Conservation (phyloP, 768 basidiomycete genomes). For the Psilocybe cyanescens region DNA sequence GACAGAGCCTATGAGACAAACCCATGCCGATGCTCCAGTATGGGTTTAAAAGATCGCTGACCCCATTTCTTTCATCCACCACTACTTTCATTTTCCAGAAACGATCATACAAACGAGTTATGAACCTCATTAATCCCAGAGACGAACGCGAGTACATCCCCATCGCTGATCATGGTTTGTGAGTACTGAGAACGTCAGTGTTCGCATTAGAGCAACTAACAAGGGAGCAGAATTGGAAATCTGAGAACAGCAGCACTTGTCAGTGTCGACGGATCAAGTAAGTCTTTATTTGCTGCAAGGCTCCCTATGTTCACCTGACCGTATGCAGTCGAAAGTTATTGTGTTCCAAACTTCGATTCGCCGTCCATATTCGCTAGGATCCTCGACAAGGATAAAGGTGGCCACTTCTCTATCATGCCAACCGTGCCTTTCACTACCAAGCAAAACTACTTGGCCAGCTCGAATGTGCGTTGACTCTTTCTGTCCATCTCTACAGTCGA, state of each 20-base stretch:
- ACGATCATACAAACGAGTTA: constrained; percentile 34
- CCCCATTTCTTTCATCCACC: not conserved
- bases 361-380: constrained; percentile 92
- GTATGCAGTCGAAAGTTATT: constrained; percentile 84
- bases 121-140: constrained; percentile 59
- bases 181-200: constrained; percentile 28
- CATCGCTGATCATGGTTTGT: constrained; percentile 84
- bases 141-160: constrained; percentile 69
- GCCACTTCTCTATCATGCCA: constrained; percentile 90
- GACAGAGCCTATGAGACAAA: constrained; percentile 3
- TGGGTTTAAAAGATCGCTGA: constrained; percentile 10
- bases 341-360: constrained; percentile 92
- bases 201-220: constrained; percentile 1
- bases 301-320: not conserved
- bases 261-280: constrained; percentile 84
- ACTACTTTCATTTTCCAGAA: constrained; percentile 4
- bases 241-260: constrained; percentile 82
- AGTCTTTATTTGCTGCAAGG: constrained; percentile 14
- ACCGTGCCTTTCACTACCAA: constrained; percentile 70
- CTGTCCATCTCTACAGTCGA: not conserved
- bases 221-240: constrained; percentile 70
- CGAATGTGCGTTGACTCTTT: constrained; percentile 55
- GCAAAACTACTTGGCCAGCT: constrained; percentile 83
- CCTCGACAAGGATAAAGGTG: constrained; percentile 88
- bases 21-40: constrained; percentile 6